Base-by-base conservation (phyloP, 2,329 filamentous ascomycete species). In the Paecilomyces sp. region DNA sequence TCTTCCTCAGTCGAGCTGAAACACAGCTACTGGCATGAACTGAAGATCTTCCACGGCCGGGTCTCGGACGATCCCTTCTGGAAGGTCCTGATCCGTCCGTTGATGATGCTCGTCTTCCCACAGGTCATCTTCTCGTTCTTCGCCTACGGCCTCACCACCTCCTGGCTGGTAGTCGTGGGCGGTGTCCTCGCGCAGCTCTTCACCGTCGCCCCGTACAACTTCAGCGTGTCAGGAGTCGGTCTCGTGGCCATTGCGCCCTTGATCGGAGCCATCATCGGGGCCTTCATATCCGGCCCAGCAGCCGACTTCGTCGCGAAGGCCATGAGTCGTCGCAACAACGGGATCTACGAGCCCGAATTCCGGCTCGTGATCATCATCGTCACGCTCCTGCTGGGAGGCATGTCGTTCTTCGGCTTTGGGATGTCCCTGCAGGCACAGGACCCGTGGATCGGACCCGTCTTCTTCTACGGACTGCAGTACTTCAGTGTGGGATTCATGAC, bases 91-190 rank as follows among this genome's bases (percentile, higher is more conserved):
- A 41, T 70, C 47, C 64, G 70, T 1, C 70, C 70, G 3, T 68
- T 73, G 18, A 66, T 65, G 62, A 66, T 71, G 69, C 55, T 73
- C n/a, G 64, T 70, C 15, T 70, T 68, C 61, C 62, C 67, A n/a
- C 66, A 68, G 36, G 67, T 68, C 9, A 59, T 68, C 13, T 69
- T 68, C 55, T 65, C 64, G 55, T 65, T 69, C 67, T 59, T 70
- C 55, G 65, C 69, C 33, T 64, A 70, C 63, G 64, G 63, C 61
- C 41, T 64, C 36, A 63, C 59, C 56, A 63, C 62, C 50, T 61
- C 62, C 15, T 71, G 68, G 66, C 63, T 69, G 54, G 68, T 71
- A 24, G 66, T 65, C 58, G 64, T 69, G 56, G 64, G 64, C 6
- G 64, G 64, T 13, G 64, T 68, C 5, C 61, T 68, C 4, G 69